phyloP scores from a whole-genome alignment of 73 alveolate genomes.

The Blepharisma stoltei region DNA sequence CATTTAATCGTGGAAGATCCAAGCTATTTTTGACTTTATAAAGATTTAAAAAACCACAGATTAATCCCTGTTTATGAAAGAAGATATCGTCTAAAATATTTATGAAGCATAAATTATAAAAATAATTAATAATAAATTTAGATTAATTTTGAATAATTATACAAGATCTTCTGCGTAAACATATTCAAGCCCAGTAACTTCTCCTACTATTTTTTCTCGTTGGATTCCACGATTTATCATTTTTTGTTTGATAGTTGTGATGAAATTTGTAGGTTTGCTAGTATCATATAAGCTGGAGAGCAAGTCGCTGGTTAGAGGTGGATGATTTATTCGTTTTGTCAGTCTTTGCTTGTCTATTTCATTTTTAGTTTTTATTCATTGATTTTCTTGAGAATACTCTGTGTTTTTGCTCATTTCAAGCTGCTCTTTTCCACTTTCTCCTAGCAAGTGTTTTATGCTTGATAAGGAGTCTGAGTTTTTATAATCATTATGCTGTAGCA shows the following conservation, averaged over 20 bases:
- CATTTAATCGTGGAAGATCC: no score
- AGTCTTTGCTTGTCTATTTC: not conserved
- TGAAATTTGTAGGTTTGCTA: not conserved
- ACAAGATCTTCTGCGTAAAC: slow-evolving; percentile 20
- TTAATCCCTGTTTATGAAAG: no score
- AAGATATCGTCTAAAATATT: no score
- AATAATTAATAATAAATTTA: no score
- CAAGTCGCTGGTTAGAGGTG: not conserved
- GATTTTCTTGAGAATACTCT: no score
- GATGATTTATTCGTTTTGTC: not conserved
- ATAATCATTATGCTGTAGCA: no score
- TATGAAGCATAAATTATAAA: no score
- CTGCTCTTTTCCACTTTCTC: not conserved
- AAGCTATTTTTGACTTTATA: no score
- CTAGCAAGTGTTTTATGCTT: not conserved
- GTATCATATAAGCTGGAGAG: not conserved
- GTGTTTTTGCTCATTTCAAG: not conserved
- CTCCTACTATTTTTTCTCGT: not conserved
- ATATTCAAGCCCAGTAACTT: not conserved
- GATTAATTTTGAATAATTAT: not conserved
- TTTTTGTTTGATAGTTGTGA: slow-evolving; percentile 20
- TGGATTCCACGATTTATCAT: slow-evolving; percentile 12
- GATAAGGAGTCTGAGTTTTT: no score
- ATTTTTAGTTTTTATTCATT: no score
- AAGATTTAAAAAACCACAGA: no score